Percentiles rank a stretch among this genome's conserved stretches.
Conservation (phyloP, 495 filamentous ascomycete species). For the Aspergillus sparsus region DNA sequence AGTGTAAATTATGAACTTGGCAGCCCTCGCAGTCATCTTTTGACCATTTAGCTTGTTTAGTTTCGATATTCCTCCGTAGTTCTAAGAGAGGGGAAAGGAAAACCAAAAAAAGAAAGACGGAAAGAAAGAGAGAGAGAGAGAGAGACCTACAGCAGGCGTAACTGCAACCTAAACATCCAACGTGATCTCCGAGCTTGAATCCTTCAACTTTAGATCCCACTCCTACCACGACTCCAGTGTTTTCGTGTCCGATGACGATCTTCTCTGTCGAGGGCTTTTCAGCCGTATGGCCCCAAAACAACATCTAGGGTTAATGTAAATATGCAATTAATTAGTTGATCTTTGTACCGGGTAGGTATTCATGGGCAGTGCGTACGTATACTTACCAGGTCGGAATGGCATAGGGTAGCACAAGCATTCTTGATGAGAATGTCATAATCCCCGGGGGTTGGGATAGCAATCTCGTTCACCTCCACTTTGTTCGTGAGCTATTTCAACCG, state of each 20-base stretch:
- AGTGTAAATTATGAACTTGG: constrained; percentile 13
- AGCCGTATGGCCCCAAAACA: constrained; percentile 21
- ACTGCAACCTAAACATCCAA: constrained; percentile 19
- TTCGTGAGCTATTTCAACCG: constrained; percentile 7
- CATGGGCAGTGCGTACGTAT: no score
- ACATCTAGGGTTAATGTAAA: no score
- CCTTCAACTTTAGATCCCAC: constrained; percentile 9
- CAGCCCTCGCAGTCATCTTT: constrained; percentile 21
- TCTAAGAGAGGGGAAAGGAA: no score
- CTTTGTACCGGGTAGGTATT: neutral
- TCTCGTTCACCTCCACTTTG: constrained; percentile 18
- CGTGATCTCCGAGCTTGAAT: constrained; percentile 16
- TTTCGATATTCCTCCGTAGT: no score
- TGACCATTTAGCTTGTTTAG: neutral
- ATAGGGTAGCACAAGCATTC: constrained; percentile 13
- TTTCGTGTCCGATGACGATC: constrained; percentile 19
- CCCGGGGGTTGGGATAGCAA: constrained; percentile 12
- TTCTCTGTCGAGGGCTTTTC: constrained; percentile 18
- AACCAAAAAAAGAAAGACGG: no score
- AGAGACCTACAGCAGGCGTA: constrained; percentile 17
- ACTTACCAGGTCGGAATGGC: constrained; percentile 19
- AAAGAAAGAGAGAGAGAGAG: no score
- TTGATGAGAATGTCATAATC: constrained; percentile 18
- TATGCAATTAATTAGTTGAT: no score
- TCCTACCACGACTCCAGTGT: constrained; percentile 12